Conservation (phyloP, 805 yeast genomes). For the Lipomyces japonicus region DNA sequence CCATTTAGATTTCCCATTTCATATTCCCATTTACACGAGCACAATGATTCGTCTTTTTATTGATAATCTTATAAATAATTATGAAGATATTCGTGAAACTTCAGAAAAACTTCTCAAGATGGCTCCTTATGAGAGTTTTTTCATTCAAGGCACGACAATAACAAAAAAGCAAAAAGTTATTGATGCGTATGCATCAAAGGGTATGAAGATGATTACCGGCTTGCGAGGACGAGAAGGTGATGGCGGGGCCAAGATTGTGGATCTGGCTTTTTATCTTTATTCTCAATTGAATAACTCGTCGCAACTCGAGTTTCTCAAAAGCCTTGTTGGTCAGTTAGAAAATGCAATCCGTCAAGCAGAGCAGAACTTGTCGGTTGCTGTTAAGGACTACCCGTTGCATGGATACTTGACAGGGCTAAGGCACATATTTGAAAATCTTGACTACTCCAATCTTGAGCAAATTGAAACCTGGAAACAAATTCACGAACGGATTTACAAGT, state of each 20-base stretch:
- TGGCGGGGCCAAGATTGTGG: constrained; percentile 68
- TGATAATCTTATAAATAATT: constrained; percentile 64
- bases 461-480: constrained; percentile 1
- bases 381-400: constrained; percentile 53
- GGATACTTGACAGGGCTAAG: constrained; percentile 65
- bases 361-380: constrained; percentile 43
- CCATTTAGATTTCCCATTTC: constrained; percentile 49
- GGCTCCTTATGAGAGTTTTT: constrained; percentile 40
- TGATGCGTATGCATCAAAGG: not conserved
- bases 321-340: constrained; percentile 40
- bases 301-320: constrained; percentile 34
- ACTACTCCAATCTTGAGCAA: constrained; percentile 12
- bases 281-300: constrained; percentile 30
- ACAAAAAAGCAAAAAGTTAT: constrained; percentile 22
- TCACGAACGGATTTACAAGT: constrained; percentile 17
- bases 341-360: constrained; percentile 39
- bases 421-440: constrained; percentile 41
- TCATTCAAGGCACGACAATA: constrained; percentile 32
- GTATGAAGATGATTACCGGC: constrained; percentile 35
- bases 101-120: constrained; percentile 48
- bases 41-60: constrained; percentile 49
- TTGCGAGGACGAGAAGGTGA: constrained; percentile 64
- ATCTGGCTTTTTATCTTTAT: constrained; percentile 46
- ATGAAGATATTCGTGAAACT: constrained; percentile 66
- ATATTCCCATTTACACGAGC: constrained; percentile 43